Evolutionary conservation across 495 filamentous ascomycete species (phyloP).

Genomic region (Opeltia flavorubescens): DNA sequence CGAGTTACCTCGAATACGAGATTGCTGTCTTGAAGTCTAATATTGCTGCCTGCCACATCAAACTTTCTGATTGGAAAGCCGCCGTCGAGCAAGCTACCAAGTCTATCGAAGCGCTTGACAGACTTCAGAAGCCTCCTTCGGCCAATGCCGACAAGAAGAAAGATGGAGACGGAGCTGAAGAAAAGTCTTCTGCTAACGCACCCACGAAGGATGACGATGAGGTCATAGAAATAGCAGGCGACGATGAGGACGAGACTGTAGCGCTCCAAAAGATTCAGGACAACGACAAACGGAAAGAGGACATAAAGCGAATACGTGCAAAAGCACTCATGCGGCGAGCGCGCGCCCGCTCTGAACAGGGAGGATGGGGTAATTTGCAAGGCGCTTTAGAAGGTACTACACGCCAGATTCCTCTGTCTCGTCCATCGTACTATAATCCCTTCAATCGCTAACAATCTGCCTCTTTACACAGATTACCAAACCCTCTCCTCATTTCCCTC

Average conservation of each 20-base stretch:
- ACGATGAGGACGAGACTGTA: constrained; percentile 47
- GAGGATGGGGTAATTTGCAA: constrained; percentile 69
- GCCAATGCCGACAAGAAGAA: not conserved
- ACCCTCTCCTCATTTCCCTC: constrained; percentile 26
- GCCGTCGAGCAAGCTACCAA: constrained; percentile 59
- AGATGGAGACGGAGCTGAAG: constrained; percentile 1
- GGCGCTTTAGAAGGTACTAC: constrained; percentile 53
- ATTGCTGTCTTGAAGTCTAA: constrained; percentile 78
- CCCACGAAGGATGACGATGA: constrained; percentile 13
- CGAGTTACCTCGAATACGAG: constrained; percentile 81
- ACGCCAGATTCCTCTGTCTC: not conserved
- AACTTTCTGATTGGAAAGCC: constrained; percentile 75
- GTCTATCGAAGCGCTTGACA: constrained; percentile 58
- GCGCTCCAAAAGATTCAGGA: constrained; percentile 35
- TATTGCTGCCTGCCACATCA: constrained; percentile 80
- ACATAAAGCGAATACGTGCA: constrained; percentile 62
- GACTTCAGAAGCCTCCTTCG: constrained; percentile 30
- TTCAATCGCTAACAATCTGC: not conserved
- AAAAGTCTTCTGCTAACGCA: no score
- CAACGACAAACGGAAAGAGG: constrained; percentile 36
- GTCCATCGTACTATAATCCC: not conserved
- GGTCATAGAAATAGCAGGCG: constrained; percentile 37
- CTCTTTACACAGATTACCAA: constrained; percentile 8
- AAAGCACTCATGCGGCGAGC: constrained; percentile 83
- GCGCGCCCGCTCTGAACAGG: constrained; percentile 52